A percentile compares a stretch with the other conserved stretches of the same genome.
These are phyloP conservation scores for Chrysoporthe puriensis DNA, from an alignment of 2,329 filamentous ascomycete genomes.

Conservation along the genomic window DNA sequence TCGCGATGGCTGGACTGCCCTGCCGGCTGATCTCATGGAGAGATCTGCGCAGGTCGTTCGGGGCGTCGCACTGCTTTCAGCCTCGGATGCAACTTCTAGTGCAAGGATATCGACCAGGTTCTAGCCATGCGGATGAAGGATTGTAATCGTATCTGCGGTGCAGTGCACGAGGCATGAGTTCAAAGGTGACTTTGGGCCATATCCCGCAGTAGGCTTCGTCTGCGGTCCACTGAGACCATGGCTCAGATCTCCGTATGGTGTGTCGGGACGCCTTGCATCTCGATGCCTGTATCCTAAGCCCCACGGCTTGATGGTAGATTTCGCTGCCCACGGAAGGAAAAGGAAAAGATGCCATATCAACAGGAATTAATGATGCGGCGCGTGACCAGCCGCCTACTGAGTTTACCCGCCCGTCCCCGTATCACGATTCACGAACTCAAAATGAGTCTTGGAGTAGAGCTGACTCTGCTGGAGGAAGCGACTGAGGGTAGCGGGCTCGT, in stretches of 20 bases:
- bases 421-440: slow-evolving; percentile 4
- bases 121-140: neutral
- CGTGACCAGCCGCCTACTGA: neutral
- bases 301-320: neutral
- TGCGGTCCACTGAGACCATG: neutral
- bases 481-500: neutral
- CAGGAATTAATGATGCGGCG: neutral
- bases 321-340: neutral
- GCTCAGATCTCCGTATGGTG: neutral
- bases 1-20: slow-evolving; percentile 5
- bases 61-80: slow-evolving; percentile 11
- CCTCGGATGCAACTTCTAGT: slow-evolving; percentile 5
- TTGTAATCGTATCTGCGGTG: neutral
- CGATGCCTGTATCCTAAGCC: neutral
- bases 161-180: neutral
- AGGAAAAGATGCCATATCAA: neutral
- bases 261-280: neutral
- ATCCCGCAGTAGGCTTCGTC: neutral
- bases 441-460: neutral
- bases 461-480: neutral
- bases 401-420: slow-evolving; percentile 3
- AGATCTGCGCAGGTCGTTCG: slow-evolving; percentile 18
- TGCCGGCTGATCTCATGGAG: slow-evolving; percentile 11
- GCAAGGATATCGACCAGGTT: neutral
- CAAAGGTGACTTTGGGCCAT: neutral